Evolutionary conservation across 2,329 filamentous ascomycete genomes (phyloP).

Genomic region (Fusarium sp.): DNA sequence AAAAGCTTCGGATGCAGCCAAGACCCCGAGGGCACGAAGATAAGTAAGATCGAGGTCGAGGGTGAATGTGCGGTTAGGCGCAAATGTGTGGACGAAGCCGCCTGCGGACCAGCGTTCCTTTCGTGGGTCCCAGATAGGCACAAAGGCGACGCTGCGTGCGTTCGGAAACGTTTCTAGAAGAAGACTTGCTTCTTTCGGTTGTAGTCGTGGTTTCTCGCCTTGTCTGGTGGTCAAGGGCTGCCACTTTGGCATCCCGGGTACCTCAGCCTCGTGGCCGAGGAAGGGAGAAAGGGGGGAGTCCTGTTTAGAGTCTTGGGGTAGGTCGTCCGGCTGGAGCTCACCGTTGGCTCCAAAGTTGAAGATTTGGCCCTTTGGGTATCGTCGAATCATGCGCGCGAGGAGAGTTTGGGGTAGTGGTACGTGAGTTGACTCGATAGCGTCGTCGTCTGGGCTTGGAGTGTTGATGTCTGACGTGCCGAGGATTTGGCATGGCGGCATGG

Average conservation of each 20-base stretch:
- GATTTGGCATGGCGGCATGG: slow-evolving; percentile 11
- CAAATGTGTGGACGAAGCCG: slow-evolving; percentile 60
- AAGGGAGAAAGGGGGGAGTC: not conserved
- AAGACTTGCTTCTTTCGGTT: slow-evolving; percentile 31
- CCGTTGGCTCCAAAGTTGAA: slow-evolving; percentile 57
- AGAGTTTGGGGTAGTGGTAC: slow-evolving; percentile 51
- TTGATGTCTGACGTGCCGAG: slow-evolving; percentile 10
- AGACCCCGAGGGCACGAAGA: slow-evolving; percentile 62
- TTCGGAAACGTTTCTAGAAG: slow-evolving; percentile 52
- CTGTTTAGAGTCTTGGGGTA: slow-evolving; percentile 34
- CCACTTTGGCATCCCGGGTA: not conserved
- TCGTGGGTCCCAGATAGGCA: slow-evolving; percentile 60
- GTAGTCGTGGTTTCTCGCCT: slow-evolving; percentile 7
- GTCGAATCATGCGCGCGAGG: slow-evolving; percentile 53
- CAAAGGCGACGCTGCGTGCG: slow-evolving; percentile 57
- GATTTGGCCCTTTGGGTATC: slow-evolving; percentile 58
- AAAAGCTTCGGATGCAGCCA: slow-evolving; percentile 67
- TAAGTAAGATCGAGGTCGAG: slow-evolving; percentile 61
- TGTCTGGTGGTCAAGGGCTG: not conserved
- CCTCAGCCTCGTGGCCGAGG: not conserved
- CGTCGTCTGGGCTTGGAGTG: not conserved
- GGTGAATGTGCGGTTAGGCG: slow-evolving; percentile 55
- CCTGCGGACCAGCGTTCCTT: slow-evolving; percentile 61
- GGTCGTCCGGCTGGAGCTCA: slow-evolving; percentile 46
- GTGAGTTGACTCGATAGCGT: slow-evolving; percentile 17